Conservation (phyloP, 2,329 filamentous ascomycete genomes). For the Colletotrichum sp. region DNA sequence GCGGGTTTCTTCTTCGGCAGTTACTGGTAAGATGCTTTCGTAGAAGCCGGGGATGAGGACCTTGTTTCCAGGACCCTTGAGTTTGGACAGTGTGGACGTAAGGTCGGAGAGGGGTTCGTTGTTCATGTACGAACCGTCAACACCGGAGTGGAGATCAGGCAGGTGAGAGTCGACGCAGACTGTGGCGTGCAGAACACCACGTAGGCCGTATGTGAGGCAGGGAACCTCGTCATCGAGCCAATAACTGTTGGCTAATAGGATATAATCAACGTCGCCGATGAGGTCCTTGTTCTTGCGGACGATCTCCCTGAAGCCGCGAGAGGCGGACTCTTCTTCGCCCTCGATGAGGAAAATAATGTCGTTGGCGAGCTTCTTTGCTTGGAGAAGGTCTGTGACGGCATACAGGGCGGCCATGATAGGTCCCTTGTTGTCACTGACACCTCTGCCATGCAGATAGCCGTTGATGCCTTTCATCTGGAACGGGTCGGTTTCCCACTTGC, state of each 20-base stretch:
- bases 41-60: slow-evolving; percentile 91
- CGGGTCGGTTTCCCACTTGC: slow-evolving; percentile 86
- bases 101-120: slow-evolving; percentile 94
- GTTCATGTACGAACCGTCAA: slow-evolving; percentile 90
- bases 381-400: slow-evolving; percentile 86
- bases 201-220: slow-evolving; percentile 91
- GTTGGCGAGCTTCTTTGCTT: slow-evolving; percentile 82
- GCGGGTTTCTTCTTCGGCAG: slow-evolving; percentile 75
- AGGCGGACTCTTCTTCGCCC: slow-evolving; percentile 95
- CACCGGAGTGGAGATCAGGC: slow-evolving; percentile 92
- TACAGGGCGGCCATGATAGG: slow-evolving; percentile 94
- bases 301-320: slow-evolving; percentile 85
- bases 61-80: slow-evolving; percentile 81
- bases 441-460: slow-evolving; percentile 92
- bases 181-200: slow-evolving; percentile 92
- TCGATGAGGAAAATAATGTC: slow-evolving; percentile 96
- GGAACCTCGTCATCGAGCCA: slow-evolving; percentile 97
- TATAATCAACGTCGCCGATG: slow-evolving; percentile 92
- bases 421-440: slow-evolving; percentile 98
- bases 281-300: slow-evolving; percentile 80
- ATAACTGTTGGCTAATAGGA: slow-evolving; percentile 95
- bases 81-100: slow-evolving; percentile 78
- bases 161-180: slow-evolving; percentile 85
- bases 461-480: slow-evolving; percentile 90
- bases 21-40: slow-evolving; percentile 79